Base-by-base conservation (phyloP, 2,329 filamentous ascomycete genomes). In the Aureobasidium sp. region DNA sequence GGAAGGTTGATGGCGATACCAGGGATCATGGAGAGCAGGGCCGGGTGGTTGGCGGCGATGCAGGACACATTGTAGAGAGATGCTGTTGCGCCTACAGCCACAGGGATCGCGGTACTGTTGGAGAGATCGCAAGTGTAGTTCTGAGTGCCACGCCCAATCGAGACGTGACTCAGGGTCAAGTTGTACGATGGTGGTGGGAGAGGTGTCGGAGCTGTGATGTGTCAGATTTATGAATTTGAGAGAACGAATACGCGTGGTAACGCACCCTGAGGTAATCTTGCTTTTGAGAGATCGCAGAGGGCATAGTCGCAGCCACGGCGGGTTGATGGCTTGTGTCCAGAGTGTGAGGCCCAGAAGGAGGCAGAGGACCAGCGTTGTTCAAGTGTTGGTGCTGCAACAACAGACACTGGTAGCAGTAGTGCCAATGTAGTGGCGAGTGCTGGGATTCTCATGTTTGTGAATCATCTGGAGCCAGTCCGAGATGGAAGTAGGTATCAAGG, bases 11-110 rank as follows among this genome's bases (percentile, higher is more conserved):
- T 80, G 1, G 87, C 84, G 61, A 90, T 81, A 62, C 77, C 77
- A 3, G 89, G 84, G 21, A 95, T 79, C 60, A 80, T 73, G 64
- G 78, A 70, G 43, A 92, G 78, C 17, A 94, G 77, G 59, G 84
- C 80, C 0, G 89, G 86, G 67, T 85, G 85, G 65, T 82, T 78
- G 43, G 87, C 80, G 7, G 87, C 88, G 35, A 93, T 74, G 75
- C 93, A 96, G 66, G 85, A 89, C 62, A 86, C 88, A 75, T 96
- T 91, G 84, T 89, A 96, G 67, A 97, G 88, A 1, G 84, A 86
- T 59, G 93, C 93, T 0, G 90, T 70, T 58, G 93, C 93, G 64
- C 93, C 93, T 53, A 79, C 74, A 19, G 85, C 79, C 10, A 77
- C 78, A 15, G 93, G 92, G 0, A 75, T 75, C 0, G 84, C 81